Conservation (phyloP, 768 basidiomycete genomes). For the Mycena filopes region DNA sequence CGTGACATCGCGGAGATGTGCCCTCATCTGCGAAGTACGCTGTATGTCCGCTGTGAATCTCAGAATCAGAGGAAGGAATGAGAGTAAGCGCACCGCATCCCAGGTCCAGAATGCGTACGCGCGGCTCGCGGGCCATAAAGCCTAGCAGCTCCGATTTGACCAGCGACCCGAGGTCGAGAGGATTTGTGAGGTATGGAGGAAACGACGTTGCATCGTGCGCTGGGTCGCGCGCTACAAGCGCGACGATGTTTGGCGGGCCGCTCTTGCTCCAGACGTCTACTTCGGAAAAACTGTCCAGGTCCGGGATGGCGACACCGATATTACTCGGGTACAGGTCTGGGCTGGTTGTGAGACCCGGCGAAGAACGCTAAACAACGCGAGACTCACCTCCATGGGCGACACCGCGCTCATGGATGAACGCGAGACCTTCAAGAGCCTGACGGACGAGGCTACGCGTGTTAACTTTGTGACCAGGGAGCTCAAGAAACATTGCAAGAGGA, state of each 20-base stretch:
- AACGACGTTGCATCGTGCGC: conserved; percentile 5
- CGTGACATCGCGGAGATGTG: background rate
- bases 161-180: background rate
- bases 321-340: conserved; percentile 4
- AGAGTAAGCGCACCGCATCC: background rate
- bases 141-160: background rate
- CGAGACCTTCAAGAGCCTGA: conserved; percentile 6
- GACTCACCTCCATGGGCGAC: conserved; percentile 8
- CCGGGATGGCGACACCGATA: conserved; percentile 3
- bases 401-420: conserved; percentile 1
- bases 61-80: background rate
- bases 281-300: conserved; percentile 5
- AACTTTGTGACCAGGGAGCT: background rate
- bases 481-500: background rate
- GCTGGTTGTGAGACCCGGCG: background rate
- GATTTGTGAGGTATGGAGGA: background rate
- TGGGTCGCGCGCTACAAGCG: background rate
- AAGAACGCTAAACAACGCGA: background rate
- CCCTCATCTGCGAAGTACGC: background rate
- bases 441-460: background rate
- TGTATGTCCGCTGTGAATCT: background rate
- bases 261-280: background rate
- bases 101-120: conserved; percentile 3
- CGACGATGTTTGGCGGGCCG: background rate
- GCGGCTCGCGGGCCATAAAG: background rate